Conservation (phyloP, 2,329 filamentous ascomycete species). For the Beauveria australis region DNA sequence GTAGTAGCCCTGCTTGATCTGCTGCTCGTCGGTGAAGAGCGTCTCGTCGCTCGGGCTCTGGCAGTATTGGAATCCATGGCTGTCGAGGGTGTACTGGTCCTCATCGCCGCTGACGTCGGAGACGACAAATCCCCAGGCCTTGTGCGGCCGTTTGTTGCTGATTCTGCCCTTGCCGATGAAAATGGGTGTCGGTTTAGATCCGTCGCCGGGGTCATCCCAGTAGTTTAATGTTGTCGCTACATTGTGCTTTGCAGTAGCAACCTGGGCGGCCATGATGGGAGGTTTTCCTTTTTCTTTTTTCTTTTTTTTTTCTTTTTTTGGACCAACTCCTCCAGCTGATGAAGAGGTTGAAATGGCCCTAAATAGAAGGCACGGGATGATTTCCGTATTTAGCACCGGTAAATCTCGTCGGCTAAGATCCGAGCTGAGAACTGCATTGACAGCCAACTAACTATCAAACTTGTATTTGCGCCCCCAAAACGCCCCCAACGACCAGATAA, state of each 20-base stretch:
- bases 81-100: constrained; percentile 30
- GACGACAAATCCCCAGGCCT: constrained; percentile 35
- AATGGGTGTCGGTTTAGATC: constrained; percentile 30
- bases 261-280: not conserved
- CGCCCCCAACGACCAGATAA: not conserved
- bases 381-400: not conserved
- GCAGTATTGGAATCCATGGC: constrained; percentile 32
- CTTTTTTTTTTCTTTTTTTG: not conserved
- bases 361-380: not conserved
- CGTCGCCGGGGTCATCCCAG: constrained; percentile 33
- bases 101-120: constrained; percentile 33
- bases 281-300: too few relatives aligned
- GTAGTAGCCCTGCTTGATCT: constrained; percentile 59
- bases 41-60: constrained; percentile 22
- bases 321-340: not conserved
- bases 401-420: not conserved
- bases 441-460: not conserved
- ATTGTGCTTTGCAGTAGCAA: constrained; percentile 13
- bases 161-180: constrained; percentile 21
- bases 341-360: not conserved
- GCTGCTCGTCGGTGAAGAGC: constrained; percentile 43
- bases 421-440: not conserved
- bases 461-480: not conserved
- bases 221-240: constrained; percentile 32
- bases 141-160: constrained; percentile 23